Evolutionary conservation across 805 yeast species (phyloP).

Genomic region (Candida odintsovae): DNA sequence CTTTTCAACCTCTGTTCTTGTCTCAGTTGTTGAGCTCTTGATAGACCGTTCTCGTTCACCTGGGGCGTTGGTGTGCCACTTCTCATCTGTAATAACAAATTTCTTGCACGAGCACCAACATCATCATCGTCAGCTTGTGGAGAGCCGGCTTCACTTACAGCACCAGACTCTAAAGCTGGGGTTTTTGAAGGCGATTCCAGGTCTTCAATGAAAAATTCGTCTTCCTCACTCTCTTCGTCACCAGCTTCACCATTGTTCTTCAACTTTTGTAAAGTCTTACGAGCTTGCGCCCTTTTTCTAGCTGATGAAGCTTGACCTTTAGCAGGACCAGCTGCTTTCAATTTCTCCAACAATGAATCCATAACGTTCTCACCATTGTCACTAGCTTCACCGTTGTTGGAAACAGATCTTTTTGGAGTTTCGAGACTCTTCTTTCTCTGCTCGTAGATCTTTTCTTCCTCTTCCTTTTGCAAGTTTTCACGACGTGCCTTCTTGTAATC

Average conservation of each 20-base stretch:
- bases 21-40: slow-evolving; percentile 39
- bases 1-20: slow-evolving; percentile 31
- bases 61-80: slow-evolving; percentile 17
- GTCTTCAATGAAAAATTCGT: slow-evolving; percentile 7
- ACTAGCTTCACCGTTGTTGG: slow-evolving; percentile 14
- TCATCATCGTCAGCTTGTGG: slow-evolving; percentile 28
- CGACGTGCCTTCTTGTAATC: slow-evolving; percentile 76
- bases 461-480: slow-evolving; percentile 78
- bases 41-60: slow-evolving; percentile 26
- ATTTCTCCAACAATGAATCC: slow-evolving; percentile 79
- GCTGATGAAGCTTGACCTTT: slow-evolving; percentile 77
- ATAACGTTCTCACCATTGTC: slow-evolving; percentile 40
- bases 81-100: slow-evolving; percentile 56
- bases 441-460: slow-evolving; percentile 72
- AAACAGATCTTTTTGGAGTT: slow-evolving; percentile 17
- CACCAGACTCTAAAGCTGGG: neutral
- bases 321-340: slow-evolving; percentile 71
- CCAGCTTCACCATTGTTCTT: slow-evolving; percentile 19
- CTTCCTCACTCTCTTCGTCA: slow-evolving; percentile 9
- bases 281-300: slow-evolving; percentile 70
- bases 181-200: slow-evolving; percentile 17
- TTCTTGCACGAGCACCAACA: slow-evolving; percentile 57
- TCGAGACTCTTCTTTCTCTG: slow-evolving; percentile 54
- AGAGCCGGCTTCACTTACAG: neutral
- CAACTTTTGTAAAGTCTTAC: slow-evolving; percentile 49